Evolutionary conservation across 495 filamentous ascomycete genomes (phyloP).

Genomic region (Neurospora sp.): DNA sequence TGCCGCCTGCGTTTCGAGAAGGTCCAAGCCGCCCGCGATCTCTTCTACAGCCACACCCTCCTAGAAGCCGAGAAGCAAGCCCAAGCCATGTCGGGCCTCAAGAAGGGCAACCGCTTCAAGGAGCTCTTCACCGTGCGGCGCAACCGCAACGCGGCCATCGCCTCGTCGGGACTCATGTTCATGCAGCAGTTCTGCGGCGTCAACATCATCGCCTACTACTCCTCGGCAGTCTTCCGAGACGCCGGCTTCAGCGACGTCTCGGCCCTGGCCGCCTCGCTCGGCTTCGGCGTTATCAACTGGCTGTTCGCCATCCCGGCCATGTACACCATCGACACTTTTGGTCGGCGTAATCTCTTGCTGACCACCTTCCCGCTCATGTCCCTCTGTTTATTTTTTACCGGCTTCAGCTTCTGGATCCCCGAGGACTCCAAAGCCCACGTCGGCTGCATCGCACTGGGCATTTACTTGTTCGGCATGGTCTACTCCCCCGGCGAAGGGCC

Average conservation of each 20-base stretch:
- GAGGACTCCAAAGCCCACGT: slow-evolving; percentile 29
- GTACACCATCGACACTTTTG: slow-evolving; percentile 76
- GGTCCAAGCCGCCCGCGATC: slow-evolving; percentile 69
- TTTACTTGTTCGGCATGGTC: slow-evolving; percentile 64
- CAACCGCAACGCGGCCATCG: slow-evolving; percentile 66
- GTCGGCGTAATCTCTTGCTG: slow-evolving; percentile 68
- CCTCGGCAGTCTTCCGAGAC: slow-evolving; percentile 50
- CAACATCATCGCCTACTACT: slow-evolving; percentile 63
- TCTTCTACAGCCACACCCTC: slow-evolving; percentile 71
- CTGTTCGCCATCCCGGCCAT: slow-evolving; percentile 69
- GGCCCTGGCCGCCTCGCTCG: slow-evolving; percentile 59
- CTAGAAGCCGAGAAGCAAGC: slow-evolving; percentile 54
- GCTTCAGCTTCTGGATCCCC: slow-evolving; percentile 71
- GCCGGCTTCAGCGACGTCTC: slow-evolving; percentile 44
- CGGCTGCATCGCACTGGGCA: slow-evolving; percentile 55
- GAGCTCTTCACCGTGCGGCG: slow-evolving; percentile 67
- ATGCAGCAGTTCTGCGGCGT: slow-evolving; percentile 73
- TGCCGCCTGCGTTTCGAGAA: slow-evolving; percentile 56
- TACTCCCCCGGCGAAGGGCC: slow-evolving; percentile 77
- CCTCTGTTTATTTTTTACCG: slow-evolving; percentile 64
- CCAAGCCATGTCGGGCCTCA: slow-evolving; percentile 40
- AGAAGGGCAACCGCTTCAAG: slow-evolving; percentile 47
- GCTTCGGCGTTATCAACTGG: slow-evolving; percentile 72
- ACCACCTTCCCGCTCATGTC: slow-evolving; percentile 72
- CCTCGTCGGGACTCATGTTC: slow-evolving; percentile 73